Evolutionary conservation across 202 grass and related monocot species (phyloP).

Genomic region (Eragrostis tef): DNA sequence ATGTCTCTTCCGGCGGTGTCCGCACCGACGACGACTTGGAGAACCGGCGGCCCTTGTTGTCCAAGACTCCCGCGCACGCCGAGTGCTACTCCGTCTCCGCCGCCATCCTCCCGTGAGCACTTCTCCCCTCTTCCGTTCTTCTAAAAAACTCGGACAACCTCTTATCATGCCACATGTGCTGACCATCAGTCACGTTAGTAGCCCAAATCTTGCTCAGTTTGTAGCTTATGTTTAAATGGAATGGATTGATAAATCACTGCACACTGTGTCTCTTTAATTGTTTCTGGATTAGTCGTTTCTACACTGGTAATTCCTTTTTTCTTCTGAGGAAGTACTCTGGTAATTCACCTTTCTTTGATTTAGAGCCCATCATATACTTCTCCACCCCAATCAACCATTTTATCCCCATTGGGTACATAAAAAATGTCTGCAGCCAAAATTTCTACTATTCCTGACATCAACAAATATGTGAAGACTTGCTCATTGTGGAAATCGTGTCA

Average conservation of each 20-base stretch:
- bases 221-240: neutral
- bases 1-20: conserved; percentile 40
- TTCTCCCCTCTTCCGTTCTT: neutral
- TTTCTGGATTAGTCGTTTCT: neutral
- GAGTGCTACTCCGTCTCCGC: conserved; percentile 73
- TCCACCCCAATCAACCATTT: neutral
- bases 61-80: conserved; percentile 18
- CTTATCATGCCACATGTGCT: neutral
- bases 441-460: neutral
- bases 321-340: neutral
- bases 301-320: no score
- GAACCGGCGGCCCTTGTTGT: conserved; percentile 55
- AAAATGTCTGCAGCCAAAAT: neutral
- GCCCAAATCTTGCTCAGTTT: neutral
- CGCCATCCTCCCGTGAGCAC: conserved; percentile 69
- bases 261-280: neutral
- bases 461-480: neutral
- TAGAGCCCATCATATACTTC: neutral
- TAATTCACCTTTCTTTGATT: neutral
- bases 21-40: conserved; percentile 38
- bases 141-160: neutral
- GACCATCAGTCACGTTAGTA: neutral
- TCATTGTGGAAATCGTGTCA: neutral
- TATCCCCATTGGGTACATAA: no score
- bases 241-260: neutral